These are phyloP conservation scores for Sarcocystis neurona DNA, from an alignment of 169 alveolate genomes.

Conservation along the genomic window DNA sequence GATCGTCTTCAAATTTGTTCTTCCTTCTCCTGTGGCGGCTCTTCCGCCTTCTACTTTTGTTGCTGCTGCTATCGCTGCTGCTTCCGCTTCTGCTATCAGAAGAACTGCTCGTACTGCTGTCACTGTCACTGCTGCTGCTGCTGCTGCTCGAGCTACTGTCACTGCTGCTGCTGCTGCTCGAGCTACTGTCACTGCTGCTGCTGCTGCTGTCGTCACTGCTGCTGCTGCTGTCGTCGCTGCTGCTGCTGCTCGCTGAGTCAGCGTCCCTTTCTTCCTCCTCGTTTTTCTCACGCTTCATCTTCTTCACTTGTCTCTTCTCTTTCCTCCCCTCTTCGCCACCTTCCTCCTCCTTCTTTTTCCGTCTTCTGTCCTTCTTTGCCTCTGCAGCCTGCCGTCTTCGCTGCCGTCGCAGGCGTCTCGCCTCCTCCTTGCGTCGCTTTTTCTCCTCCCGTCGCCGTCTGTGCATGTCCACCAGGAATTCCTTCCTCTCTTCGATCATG, in stretches of 20 bases:
- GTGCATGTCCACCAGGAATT: background rate
- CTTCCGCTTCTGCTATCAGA: background rate
- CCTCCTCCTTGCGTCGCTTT: no score
- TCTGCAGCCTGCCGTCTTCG: background rate
- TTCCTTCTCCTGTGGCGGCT: background rate
- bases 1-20: background rate
- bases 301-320: background rate
- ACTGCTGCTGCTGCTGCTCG: background rate
- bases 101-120: background rate
- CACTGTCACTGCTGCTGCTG: background rate
- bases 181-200: background rate
- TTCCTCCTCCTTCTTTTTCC: background rate
- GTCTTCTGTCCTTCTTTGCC: background rate
- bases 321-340: background rate
- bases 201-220: background rate
- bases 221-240: background rate
- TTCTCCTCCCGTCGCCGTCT: conserved; percentile 4
- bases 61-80: background rate
- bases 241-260: background rate
- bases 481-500: conserved; percentile 44
- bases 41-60: background rate
- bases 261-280: background rate
- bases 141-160: no score
- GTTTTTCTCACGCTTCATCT: background rate
- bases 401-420: background rate